These are phyloP conservation scores for Vanderwaltozyma yarrowii DNA, from an alignment of 805 yeast species.

Conservation along the genomic window DNA sequence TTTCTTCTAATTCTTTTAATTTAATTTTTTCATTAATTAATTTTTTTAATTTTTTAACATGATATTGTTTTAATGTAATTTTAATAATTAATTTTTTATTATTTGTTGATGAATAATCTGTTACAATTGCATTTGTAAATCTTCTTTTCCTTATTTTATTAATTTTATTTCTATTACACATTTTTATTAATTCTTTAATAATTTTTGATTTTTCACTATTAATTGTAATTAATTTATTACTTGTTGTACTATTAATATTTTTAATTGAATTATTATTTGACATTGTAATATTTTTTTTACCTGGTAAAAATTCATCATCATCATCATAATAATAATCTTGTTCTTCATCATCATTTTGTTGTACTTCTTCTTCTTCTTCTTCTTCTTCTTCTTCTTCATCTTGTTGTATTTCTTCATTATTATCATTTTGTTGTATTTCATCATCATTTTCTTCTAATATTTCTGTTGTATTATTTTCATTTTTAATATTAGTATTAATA, in stretches of 20 bases:
- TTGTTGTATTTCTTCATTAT: not conserved
- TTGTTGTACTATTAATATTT: slow-evolving; percentile 1
- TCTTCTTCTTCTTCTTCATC: not conserved
- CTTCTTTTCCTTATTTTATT: slow-evolving; percentile 26
- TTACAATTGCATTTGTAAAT: slow-evolving; percentile 23
- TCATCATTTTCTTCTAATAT: not conserved
- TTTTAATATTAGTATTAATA: not conserved
- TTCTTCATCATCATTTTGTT: slow-evolving; percentile 5
- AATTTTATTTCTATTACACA: slow-evolving; percentile 22
- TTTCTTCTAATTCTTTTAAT: slow-evolving; percentile 16
- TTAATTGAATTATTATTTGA: slow-evolving; percentile 3
- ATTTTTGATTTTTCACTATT: slow-evolving; percentile 21
- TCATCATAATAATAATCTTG: slow-evolving; percentile 8
- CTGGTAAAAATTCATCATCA: slow-evolving; percentile 19
- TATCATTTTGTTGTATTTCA: slow-evolving; percentile 1
- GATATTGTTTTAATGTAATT: slow-evolving; percentile 27
- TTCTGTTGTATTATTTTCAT: not conserved
- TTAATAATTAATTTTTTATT: slow-evolving; percentile 16
- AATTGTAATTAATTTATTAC: slow-evolving; percentile 10
- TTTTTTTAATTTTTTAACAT: slow-evolving; percentile 23
- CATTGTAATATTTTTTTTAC: slow-evolving; percentile 6
- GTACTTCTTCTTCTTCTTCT: slow-evolving; percentile 1
- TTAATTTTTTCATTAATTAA: slow-evolving; percentile 24
- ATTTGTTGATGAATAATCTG: slow-evolving; percentile 12
- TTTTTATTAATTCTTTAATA: slow-evolving; percentile 20